Evolutionary conservation across 129 eudicot species (phyloP).

Genomic region (Escallonia herrerae): DNA sequence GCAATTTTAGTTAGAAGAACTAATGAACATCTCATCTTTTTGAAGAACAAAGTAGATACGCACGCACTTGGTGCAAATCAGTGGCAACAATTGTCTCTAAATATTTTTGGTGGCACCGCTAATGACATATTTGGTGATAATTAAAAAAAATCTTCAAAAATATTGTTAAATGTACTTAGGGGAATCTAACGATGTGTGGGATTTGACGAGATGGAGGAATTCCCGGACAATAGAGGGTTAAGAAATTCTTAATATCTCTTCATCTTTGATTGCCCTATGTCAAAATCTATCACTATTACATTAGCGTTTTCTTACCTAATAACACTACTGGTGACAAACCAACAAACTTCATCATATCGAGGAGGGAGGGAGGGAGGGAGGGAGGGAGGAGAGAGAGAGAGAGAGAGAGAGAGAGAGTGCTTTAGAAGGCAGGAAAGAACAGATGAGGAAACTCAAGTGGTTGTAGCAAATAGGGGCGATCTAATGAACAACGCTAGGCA

Average conservation of each 20-base stretch:
- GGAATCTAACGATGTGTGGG: too few relatives aligned
- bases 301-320: too few relatives aligned
- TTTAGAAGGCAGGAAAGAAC: slow-evolving; percentile 23
- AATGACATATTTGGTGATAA: not conserved
- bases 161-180: too few relatives aligned
- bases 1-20: slow-evolving; percentile 8
- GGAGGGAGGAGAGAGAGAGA: not conserved
- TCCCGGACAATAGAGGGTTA: too few relatives aligned
- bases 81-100: too few relatives aligned
- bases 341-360: not conserved
- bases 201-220: too few relatives aligned
- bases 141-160: too few relatives aligned
- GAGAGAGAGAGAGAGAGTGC: slow-evolving; percentile 18
- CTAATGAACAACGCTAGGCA: too few relatives aligned
- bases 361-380: not conserved
- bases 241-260: too few relatives aligned
- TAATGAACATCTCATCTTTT: not conserved
- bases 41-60: not conserved
- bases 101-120: not conserved
- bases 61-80: not conserved
- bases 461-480: not conserved
- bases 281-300: too few relatives aligned
- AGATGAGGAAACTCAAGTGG: slow-evolving; percentile 15
- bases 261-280: not conserved
- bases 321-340: too few relatives aligned